Evolutionary conservation across 2,329 filamentous ascomycete genomes (phyloP).

Genomic region (Penicillium sp.): DNA sequence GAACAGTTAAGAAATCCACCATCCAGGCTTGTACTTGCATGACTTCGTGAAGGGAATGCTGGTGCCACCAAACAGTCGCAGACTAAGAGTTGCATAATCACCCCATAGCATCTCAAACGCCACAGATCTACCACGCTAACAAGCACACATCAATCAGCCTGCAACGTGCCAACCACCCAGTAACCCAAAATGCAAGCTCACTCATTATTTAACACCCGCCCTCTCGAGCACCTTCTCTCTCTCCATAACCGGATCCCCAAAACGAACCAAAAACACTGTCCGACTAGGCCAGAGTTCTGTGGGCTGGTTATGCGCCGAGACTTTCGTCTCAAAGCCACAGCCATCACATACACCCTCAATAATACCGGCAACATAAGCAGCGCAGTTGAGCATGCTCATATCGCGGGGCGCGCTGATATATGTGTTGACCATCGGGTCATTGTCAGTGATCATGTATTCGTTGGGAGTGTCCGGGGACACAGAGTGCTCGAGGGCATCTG

Average conservation of each 20-base stretch:
- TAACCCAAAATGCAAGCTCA: not conserved
- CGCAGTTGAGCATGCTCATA: slow-evolving; percentile 93
- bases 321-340: slow-evolving; percentile 76
- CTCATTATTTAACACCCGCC: slow-evolving; percentile 40
- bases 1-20: not conserved
- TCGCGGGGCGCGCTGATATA: slow-evolving; percentile 89
- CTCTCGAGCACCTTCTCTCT: slow-evolving; percentile 73
- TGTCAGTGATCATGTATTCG: slow-evolving; percentile 99
- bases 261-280: slow-evolving; percentile 92
- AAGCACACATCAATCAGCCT: not conserved
- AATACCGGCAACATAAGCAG: slow-evolving; percentile 87
- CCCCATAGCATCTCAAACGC: not conserved
- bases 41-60: slow-evolving; percentile 3
- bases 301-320: slow-evolving; percentile 71
- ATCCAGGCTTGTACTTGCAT: slow-evolving; percentile 2
- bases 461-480: slow-evolving; percentile 71
- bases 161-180: not conserved
- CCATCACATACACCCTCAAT: slow-evolving; percentile 94
- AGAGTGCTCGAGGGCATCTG: slow-evolving; percentile 85
- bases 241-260: slow-evolving; percentile 82
- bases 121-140: not conserved
- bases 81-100: not conserved
- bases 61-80: not conserved
- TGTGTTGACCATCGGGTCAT: slow-evolving; percentile 89
- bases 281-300: slow-evolving; percentile 88